Conservation (phyloP, 352 stramenopile genomes). For the Phytophthora kernoviae region DNA sequence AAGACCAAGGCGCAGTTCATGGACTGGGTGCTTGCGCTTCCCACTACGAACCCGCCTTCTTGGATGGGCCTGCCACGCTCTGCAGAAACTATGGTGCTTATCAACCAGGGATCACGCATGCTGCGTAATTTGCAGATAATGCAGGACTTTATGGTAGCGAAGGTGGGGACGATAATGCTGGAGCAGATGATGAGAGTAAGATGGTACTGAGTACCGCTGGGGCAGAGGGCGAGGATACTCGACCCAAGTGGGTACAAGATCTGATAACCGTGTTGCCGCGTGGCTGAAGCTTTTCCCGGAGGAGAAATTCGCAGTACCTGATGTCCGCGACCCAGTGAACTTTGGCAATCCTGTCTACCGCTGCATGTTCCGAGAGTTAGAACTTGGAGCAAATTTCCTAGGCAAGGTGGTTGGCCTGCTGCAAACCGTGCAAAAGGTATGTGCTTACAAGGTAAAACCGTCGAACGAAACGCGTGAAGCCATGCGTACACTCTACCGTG, state of each 20-base stretch:
- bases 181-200: constrained; percentile 54
- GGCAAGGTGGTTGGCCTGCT: constrained; percentile 72
- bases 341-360: constrained; percentile 92
- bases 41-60: constrained; percentile 90
- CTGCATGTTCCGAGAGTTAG: constrained; percentile 90
- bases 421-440: constrained; percentile 71
- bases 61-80: constrained; percentile 94
- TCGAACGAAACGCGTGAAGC: constrained; percentile 88
- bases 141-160: constrained; percentile 85
- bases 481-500: constrained; percentile 77
- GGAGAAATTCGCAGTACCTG: constrained; percentile 43
- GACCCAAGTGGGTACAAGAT: constrained; percentile 84
- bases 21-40: constrained; percentile 87
- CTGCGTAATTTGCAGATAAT: constrained; percentile 84
- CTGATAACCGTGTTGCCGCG: constrained; percentile 65
- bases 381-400: constrained; percentile 74
- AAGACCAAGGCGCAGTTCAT: constrained; percentile 93
- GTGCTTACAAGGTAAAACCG: constrained; percentile 82
- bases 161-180: constrained; percentile 38
- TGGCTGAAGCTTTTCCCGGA: constrained; percentile 71
- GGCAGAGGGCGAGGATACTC: constrained; percentile 41
- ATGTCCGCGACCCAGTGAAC: constrained; percentile 54
- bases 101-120: constrained; percentile 75
- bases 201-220: constrained; percentile 54
- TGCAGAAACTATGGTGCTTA: constrained; percentile 91